Base-by-base conservation (phyloP, 1,284 basidiomycete genomes). In the Cutaneotrichosporon daszewskae region DNA sequence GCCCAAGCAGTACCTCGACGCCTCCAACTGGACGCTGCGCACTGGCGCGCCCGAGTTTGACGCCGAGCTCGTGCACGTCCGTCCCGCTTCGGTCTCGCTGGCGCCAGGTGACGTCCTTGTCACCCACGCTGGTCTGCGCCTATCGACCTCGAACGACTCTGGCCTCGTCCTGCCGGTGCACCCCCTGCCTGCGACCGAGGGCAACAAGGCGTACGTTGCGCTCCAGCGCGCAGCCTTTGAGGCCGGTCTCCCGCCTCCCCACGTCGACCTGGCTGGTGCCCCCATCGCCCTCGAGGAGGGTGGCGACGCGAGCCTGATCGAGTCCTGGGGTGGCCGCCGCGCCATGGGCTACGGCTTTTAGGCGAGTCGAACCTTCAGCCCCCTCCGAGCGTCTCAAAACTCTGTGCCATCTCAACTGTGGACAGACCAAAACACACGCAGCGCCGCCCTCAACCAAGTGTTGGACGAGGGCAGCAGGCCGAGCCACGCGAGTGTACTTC, bases 101-200 rank as follows among this genome's bases (percentile, higher is more conserved):
- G 41, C 47, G 14, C 59, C 66, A 13, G 66, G 66, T 2, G 66
- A 69, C 43, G 53, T 69, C 33, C 40, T 69, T 40, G 43, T 58
- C 45, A 52, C 56, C 33, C 60, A 67, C 47, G 45, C 62, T 6
- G 44, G 58, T 11, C 37, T 60, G 20, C 56, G 52, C 13, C 24
- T 60, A 19, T 17, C 35, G 10, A 38, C 50, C 26, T 37, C 45
- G 19, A 43, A 49, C 32, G 29, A 36, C 4, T 24, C 37, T 23
- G 51, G 43, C 20, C 49, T 63, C 14, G 57, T 65, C 46, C 52
- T 64, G 7, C 62, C 63, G 10, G 37, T 64, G 26, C 51, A 59
- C 41, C 54, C 57, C 35, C 44, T 64, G 11, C 47, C 56, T 1
- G 45, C 48, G 4, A 53, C 44, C 32, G 32, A 34, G n/a, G 52